Evolutionary conservation across 179 eudicot species (phyloP), one percentile per base, ranked within the genome.

Genomic region (Actinidia chinensis): DNA sequence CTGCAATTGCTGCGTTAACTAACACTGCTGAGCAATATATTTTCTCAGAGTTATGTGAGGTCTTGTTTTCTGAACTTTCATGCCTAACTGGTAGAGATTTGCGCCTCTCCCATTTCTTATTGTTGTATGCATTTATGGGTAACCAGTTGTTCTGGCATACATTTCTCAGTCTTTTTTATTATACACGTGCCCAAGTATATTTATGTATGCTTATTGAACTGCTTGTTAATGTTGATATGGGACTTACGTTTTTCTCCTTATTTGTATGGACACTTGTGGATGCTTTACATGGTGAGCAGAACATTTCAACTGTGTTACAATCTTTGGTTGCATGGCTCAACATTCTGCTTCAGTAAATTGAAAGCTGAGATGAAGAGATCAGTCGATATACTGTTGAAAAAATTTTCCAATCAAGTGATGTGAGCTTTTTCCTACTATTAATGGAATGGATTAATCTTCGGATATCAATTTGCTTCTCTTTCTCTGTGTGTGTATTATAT

Each of bases 301-400:
- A 93, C 77, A 73, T 87, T 78, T 93, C 94, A 40, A 89, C 97
- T 74, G 88, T 89, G 59, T 76, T 95, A 88, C 97, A 93, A 81
- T 90, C 99, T 50, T 84, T 94, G 84, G 97, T 77, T 93, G 96
- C 76, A 52, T 92, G 68, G 91, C 97, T 76, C 96, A 90, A 71
- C 87, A 90, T 84, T 90, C 87, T 73, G 76, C 77, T 81, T 74
- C 85, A 77, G 78, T n/a, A 88, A 74, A 91, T 88, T 86, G 89
- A 95, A 81, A 78, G 82, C 71, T 89, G 83, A 60, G 88, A 80
- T 79, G 81, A 82, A 77, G 91, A 84, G 75, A 86, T 95, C 66
- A 79, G 81, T 68, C 82, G 75, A 44, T 89, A 82, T 83, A 92
- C 94, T 71, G 68, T 82, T 69, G 83, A 89, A 76, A 77, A 81